These are phyloP conservation scores for Ogataea glucozyma DNA, from an alignment of 805 yeast genomes.

Conservation along the genomic window DNA sequence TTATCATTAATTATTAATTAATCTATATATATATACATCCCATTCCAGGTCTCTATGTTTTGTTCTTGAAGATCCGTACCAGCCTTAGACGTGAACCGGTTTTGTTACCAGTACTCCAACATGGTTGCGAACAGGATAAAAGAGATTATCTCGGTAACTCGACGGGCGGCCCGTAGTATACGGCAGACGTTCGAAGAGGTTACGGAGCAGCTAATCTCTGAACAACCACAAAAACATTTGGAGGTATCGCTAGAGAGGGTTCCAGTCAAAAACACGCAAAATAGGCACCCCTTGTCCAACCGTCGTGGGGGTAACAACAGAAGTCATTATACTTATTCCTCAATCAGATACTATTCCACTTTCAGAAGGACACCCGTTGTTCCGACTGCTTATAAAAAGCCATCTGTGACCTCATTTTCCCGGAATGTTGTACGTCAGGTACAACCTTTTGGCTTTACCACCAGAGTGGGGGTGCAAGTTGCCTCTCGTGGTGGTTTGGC, in stretches of 20 bases:
- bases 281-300: conserved; percentile 25
- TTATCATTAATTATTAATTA: background rate
- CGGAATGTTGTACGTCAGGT: conserved; percentile 27
- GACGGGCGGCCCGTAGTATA: conserved; percentile 47
- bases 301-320: conserved; percentile 23
- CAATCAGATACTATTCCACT: conserved; percentile 19
- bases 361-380: conserved; percentile 12
- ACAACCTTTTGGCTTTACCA: conserved; percentile 31
- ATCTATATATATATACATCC: background rate
- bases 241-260: conserved; percentile 36
- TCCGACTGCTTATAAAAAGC: conserved; percentile 10
- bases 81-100: background rate
- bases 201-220: conserved; percentile 36
- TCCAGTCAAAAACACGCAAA: conserved; percentile 39
- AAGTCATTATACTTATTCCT: conserved; percentile 27
- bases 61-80: background rate
- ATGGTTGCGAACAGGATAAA: conserved; percentile 40
- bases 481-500: conserved; percentile 27
- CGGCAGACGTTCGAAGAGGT: conserved; percentile 51
- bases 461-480: conserved; percentile 23
- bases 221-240: conserved; percentile 34
- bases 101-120: background rate
- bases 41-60: background rate
- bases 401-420: conserved; percentile 20
- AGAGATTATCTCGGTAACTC: conserved; percentile 47